These are phyloP conservation scores for Beauveria brongniartii DNA, from an alignment of 2,329 filamentous ascomycete genomes.

Conservation along the genomic window DNA sequence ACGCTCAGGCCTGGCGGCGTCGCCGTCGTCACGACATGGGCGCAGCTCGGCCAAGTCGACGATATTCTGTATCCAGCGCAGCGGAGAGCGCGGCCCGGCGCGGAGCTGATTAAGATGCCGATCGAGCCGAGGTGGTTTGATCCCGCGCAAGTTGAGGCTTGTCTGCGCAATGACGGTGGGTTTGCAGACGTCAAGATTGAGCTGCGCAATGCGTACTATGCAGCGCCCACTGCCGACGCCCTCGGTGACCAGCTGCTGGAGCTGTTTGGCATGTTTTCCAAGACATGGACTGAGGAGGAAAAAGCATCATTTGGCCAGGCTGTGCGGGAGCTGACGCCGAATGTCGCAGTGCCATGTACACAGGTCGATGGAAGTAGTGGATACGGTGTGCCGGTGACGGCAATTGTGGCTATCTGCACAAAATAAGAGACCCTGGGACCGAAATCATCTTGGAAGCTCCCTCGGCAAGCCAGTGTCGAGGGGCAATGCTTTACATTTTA, in stretches of 20 bases:
- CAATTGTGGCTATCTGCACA: neutral
- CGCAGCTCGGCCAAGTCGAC: conserved; percentile 14
- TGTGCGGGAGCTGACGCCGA: neutral
- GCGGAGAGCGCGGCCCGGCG: conserved; percentile 6
- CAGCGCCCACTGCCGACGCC: neutral
- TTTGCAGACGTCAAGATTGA: conserved; percentile 6
- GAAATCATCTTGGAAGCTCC: too few species aligned
- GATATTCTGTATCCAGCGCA: conserved; percentile 14
- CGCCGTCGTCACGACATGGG: conserved; percentile 27
- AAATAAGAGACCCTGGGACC: neutral
- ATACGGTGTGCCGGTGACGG: neutral
- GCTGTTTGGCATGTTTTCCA: neutral
- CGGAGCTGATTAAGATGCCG: conserved; percentile 12
- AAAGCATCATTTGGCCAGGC: neutral
- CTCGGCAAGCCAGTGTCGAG: too few species aligned
- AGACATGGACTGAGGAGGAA: neutral
- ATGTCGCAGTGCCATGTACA: neutral
- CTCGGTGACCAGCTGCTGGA: neutral
- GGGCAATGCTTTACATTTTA: too few species aligned
- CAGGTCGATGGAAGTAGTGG: neutral
- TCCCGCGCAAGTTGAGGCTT: neutral
- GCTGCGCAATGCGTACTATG: neutral
- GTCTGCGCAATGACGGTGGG: conserved; percentile 4
- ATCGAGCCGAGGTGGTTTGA: conserved; percentile 12
- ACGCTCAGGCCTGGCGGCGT: conserved; percentile 28